Conservation (phyloP, 106 monocot genomes). For the Phalaenopsis aphrodite region DNA sequence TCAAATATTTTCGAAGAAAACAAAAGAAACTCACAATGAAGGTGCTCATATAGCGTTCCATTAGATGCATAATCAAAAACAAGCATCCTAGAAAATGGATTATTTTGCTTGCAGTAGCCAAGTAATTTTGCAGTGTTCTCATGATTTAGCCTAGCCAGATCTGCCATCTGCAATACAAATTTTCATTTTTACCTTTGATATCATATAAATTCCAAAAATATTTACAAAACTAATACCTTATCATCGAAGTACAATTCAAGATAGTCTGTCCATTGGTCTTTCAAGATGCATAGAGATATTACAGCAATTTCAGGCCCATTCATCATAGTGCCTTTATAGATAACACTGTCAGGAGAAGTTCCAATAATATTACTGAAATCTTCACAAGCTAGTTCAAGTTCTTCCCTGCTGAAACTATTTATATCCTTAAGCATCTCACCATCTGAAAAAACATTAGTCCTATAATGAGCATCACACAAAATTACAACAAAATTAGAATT, state of each 20-base stretch:
- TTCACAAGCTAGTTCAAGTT: slow-evolving; percentile 94
- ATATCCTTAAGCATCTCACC: slow-evolving; percentile 64
- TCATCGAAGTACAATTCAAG: slow-evolving; percentile 65
- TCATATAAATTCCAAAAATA: neutral
- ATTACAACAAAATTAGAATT: neutral
- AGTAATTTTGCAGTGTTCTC: slow-evolving; percentile 71
- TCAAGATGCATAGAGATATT: slow-evolving; percentile 50
- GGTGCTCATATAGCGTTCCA: slow-evolving; percentile 92
- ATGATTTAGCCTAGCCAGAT: slow-evolving; percentile 72
- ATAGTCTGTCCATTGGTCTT: slow-evolving; percentile 61
- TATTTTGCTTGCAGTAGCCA: slow-evolving; percentile 75
- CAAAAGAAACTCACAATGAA: slow-evolving; percentile 62
- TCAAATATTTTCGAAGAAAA: no score
- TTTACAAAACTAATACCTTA: slow-evolving; percentile 35
- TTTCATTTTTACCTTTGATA: neutral
- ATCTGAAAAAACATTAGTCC: slow-evolving; percentile 25
- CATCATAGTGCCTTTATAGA: slow-evolving; percentile 87
- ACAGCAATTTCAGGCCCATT: slow-evolving; percentile 90
- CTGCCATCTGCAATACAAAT: slow-evolving; percentile 50
- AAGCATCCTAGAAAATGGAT: slow-evolving; percentile 88
- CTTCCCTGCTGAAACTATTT: slow-evolving; percentile 51
- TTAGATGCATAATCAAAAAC: slow-evolving; percentile 96
- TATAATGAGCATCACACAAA: neutral
- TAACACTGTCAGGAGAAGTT: slow-evolving; percentile 55
- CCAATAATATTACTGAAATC: slow-evolving; percentile 99